Percentiles rank a stretch among this genome's conserved stretches.
These are phyloP conservation scores for Heritiera fomes DNA, from an alignment of 345 rosid species.

Conservation along the genomic window DNA sequence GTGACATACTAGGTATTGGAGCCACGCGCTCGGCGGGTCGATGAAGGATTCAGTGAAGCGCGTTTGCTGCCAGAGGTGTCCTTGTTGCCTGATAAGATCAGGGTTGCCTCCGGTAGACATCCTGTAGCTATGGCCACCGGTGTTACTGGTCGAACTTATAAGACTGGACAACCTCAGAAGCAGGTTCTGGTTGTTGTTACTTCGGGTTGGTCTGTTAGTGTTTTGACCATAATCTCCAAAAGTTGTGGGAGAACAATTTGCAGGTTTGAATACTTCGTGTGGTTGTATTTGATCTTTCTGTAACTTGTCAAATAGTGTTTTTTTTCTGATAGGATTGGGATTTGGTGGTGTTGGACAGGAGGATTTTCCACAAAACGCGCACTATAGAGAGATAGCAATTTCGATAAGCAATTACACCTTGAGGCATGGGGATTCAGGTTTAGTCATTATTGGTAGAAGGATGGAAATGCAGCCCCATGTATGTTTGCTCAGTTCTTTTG, in stretches of 20 bases:
- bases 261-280: slow-evolving; percentile 52
- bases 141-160: slow-evolving; percentile 65
- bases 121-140: slow-evolving; percentile 97
- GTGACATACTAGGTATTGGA: slow-evolving; percentile 61
- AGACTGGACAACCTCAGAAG: slow-evolving; percentile 74
- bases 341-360: slow-evolving; percentile 46
- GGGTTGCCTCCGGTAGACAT: slow-evolving; percentile 80
- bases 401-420: slow-evolving; percentile 83
- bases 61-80: slow-evolving; percentile 64
- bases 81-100: slow-evolving; percentile 84
- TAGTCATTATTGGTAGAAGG: slow-evolving; percentile 90
- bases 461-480: slow-evolving; percentile 95
- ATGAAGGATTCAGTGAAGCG: slow-evolving; percentile 90
- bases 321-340: neutral
- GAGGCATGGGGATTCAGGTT: slow-evolving; percentile 83
- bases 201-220: slow-evolving; percentile 93
- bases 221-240: slow-evolving; percentile 91
- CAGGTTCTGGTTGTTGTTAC: slow-evolving; percentile 97
- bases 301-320: neutral
- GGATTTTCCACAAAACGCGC: slow-evolving; percentile 90
- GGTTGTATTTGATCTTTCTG: slow-evolving; percentile 6
- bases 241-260: slow-evolving; percentile 88
- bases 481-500: slow-evolving; percentile 30
- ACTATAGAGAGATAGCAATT: slow-evolving; percentile 82
- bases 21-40: slow-evolving; percentile 78